Evolutionary conservation across 306 rosid genomes (phyloP).

Genomic region (Sophora flavescens): DNA sequence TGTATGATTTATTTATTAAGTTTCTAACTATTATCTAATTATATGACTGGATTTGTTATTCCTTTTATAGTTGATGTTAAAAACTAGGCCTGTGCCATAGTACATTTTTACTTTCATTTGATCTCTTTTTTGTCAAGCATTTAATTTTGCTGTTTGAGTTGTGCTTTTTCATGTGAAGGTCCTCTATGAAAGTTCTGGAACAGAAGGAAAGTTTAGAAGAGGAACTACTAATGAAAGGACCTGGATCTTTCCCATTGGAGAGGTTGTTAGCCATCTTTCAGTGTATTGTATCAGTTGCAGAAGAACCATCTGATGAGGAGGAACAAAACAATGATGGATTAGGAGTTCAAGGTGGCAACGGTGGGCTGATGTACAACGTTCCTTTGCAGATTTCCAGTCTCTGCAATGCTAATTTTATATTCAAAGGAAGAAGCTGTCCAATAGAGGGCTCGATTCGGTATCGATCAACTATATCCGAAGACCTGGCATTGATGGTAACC

Average conservation of each 20-base stretch:
- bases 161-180: conserved; percentile 56
- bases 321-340: conserved; percentile 53
- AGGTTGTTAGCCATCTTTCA: conserved; percentile 95
- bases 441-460: conserved; percentile 87
- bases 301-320: conserved; percentile 66
- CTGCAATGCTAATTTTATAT: conserved; percentile 85
- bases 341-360: conserved; percentile 56
- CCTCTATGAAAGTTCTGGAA: conserved; percentile 68
- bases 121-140: neutral
- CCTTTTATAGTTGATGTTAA: neutral
- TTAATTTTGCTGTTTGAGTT: conserved; percentile 28
- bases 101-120: neutral
- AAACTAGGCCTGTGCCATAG: neutral
- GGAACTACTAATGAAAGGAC: conserved; percentile 87
- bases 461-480: conserved; percentile 81
- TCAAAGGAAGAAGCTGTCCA: conserved; percentile 89
- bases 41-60: conserved; percentile 35
- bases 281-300: conserved; percentile 77
- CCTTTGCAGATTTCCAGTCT: conserved; percentile 87
- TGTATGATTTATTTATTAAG: neutral
- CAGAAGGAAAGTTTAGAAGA: conserved; percentile 82
- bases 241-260: conserved; percentile 95
- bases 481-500: conserved; percentile 76
- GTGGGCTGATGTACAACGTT: conserved; percentile 80
- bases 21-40: conserved; percentile 5